Evolutionary conservation across 306 rosid genomes (phyloP), one percentile per base, ranked within the genome.

Genomic region (Citrullus mucosospermus): DNA sequence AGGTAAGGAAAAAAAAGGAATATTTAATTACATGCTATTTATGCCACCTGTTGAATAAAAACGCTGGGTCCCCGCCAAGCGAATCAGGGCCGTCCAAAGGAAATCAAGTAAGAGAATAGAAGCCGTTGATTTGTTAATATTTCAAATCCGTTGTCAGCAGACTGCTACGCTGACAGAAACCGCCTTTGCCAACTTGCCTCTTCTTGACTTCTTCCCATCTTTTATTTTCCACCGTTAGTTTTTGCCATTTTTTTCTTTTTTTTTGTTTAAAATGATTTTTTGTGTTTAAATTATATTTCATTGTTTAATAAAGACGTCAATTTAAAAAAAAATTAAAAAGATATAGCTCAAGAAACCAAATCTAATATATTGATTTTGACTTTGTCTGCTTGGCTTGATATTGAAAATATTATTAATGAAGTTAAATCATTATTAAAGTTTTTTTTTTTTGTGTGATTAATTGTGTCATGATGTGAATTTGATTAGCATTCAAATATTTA

Each of bases 181-280:
- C 32, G 30, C 48, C 78, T 15, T 51, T 53, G 43, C 25, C 77
- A 72, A 48, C 60, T 72, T 72, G 60, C 41, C 20, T 48, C 25
- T 50, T 50, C 60, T 11, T 56, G 34, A 58, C 53, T 20, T 15
- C 25, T 76, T 76, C 67, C 54, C 67, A 10, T 22, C 57, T 59
- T 59, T 77, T 10, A 59, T 77, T 77, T 44, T 59, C 28, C 79
- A 77, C 79, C 70, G 79, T 77, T 60, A 3, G 70, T 57, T 75
- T 17, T 13, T 15, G 28, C 28, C 28, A 25, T 54, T 34, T 6
- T 5, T 51, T 10, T 39, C 36, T 17, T 57, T 18, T 72, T 6
- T 1, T 8, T 43, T 9, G 7, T 43, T 43, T 41, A 5, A 5
- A 41, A 34, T 34, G 36, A 34, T 34, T 34, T 34, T 34, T 34